Percentiles rank a stretch among this genome's conserved stretches.
Evolutionary conservation across 768 basidiomycete species (phyloP).

Genomic region (Mycena chlorophos): DNA sequence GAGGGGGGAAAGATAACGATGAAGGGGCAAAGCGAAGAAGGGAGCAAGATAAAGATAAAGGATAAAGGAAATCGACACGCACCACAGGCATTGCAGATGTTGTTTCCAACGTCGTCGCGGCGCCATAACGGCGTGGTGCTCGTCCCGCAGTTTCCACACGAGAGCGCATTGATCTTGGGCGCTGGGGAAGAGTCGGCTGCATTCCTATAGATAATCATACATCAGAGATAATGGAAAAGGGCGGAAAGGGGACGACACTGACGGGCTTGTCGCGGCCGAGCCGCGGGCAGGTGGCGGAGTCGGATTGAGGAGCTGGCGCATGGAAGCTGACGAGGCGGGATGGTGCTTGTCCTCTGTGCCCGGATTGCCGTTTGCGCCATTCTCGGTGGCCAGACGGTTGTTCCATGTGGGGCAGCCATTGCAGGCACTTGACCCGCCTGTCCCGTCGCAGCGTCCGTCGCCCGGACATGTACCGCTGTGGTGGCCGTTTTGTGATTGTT

Average conservation of each 20-base stretch:
- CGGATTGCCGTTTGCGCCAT: conserved; percentile 24
- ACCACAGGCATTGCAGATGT: conserved; percentile 96
- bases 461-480: conserved; percentile 88
- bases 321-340: conserved; percentile 9
- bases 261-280: neutral
- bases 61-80: conserved; percentile 42
- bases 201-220: conserved; percentile 1
- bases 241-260: neutral
- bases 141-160: conserved; percentile 87
- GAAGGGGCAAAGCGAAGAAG: conserved; percentile 14
- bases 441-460: conserved; percentile 96
- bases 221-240: neutral
- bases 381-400: conserved; percentile 57
- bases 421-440: conserved; percentile 90
- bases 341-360: conserved; percentile 6
- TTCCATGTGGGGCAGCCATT: conserved; percentile 97
- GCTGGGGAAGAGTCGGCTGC: neutral
- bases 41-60: conserved; percentile 26
- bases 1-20: conserved; percentile 5
- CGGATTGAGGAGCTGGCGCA: conserved; percentile 20
- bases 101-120: conserved; percentile 86
- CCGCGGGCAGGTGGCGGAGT: conserved; percentile 14
- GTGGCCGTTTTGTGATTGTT: conserved; percentile 29
- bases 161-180: conserved; percentile 63
- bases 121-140: conserved; percentile 90